Evolutionary conservation across 2,329 filamentous ascomycete genomes (phyloP), one percentile per base, ranked within the genome.

Genomic region (Trichophyton simii): DNA sequence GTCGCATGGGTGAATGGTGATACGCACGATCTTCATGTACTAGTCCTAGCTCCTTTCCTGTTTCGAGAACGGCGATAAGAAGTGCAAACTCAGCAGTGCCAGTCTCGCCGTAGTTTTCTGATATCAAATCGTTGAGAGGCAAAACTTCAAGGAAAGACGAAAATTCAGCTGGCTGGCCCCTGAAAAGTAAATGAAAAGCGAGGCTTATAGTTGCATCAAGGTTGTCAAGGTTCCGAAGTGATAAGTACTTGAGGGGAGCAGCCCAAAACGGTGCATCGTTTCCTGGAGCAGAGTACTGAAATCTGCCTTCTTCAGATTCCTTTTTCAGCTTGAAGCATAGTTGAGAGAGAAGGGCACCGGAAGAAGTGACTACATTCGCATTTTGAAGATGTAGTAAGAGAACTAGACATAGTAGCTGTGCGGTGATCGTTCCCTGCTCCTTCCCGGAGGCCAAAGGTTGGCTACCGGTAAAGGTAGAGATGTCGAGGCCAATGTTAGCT

Each of bases 21-120:
- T 36, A 15, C 58, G 38, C 74, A 83, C 84, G 79, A 65, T 86
- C 83, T 67, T 89, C 87, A 62, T 86, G 84, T 1, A 89, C 83
- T 18, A 89, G 73, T 0, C 86, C 86, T 42, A 81, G 76, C 68
- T 87, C 87, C 72, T 89, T 89, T 13, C 85, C 87, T 15, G 84
- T 80, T 65, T 89, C 85, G 50, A 90, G 76, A n/a, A 85, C 81
- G 52, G 85, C 80, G 48, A 90, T 78, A 65, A 85, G 82, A 8
- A 89, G 72, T 50, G 85, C 76, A 0, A 82, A 80, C 59, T 83
- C 78, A 13, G 78, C 73, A 60, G 83, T 78, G 28, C 82, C 72
- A 20, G 78, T 76, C 60, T 76, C 72, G 38, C 70, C 75, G 52
- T 74, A 74, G 46, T 77, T 77, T 63, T 73, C 78, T 61, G 72